Base-by-base conservation (phyloP, 441 rosid genomes). In the Bocquillonia castaneifolia region DNA sequence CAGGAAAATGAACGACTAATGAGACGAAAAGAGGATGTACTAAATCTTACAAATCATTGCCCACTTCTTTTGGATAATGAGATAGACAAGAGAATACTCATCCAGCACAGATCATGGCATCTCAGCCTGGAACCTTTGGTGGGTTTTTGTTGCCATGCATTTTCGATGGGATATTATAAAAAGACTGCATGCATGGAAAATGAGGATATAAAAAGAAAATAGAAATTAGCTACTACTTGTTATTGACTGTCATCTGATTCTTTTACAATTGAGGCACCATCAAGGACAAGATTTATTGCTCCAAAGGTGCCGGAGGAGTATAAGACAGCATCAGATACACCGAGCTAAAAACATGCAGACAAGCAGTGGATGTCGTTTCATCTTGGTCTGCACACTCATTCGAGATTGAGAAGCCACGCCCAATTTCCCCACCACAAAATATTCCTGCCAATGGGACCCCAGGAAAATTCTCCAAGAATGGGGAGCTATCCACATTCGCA, bases 371-470 rank as follows among this genome's bases (percentile, higher is more conserved):
- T 4, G 59, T 42, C 65, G 68, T 69, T 61, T 72, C 84, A 59
- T 69, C 82, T 48, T 32, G 69, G 52, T 70, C 62, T 68, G 69
- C 81, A 9, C 70, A 42, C 2, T 45, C 71, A 15, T 48, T 71
- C 50, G 56, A 65, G 65, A 45, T 59, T 31, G 73, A 64, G 31
- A 66, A 47, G 37, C 83, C 76, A 54, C 97, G 86, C 5, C 88
- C 88, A 8, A 90, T 86, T 75, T 93, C 97, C 64, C 96, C 92
- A 0, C 71, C 55, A 10, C 97, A 87, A 66, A 80, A 87, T 57
- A 83, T 75, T 75, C 98, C 97, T 0, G 87, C 88, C 58, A 83
- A n/a, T 0, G 88, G 92, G 63, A 77, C 77, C 57, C 61, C 84
- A 0, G 98, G 92, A 63, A 85, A 88, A 80, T 87, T 90, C 58